Conservation (phyloP, 257 asterid species). For the Penstemon barbatus region DNA sequence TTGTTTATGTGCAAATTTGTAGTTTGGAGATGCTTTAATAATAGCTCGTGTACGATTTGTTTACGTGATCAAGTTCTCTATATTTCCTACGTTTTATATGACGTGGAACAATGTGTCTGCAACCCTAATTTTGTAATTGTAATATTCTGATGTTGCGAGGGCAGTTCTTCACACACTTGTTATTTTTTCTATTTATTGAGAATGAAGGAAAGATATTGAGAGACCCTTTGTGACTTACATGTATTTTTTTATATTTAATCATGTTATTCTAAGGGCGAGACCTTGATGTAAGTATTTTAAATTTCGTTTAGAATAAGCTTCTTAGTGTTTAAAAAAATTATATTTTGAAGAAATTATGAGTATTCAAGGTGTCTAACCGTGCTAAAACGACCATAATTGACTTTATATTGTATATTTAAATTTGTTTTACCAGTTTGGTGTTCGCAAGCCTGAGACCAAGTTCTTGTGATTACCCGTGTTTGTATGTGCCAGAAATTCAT, state of each 20-base stretch:
- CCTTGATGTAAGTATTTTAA: not conserved
- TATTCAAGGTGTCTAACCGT: not conserved
- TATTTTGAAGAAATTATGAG: not conserved
- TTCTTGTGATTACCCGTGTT: not conserved
- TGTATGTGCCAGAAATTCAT: not conserved
- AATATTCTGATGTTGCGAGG: conserved; percentile 9
- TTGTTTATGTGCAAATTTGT: not conserved
- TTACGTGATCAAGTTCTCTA: not conserved
- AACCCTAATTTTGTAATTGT: conserved; percentile 19
- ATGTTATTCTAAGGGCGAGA: too few species aligned
- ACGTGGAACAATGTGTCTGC: not conserved
- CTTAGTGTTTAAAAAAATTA: not conserved
- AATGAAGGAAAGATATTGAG: not conserved
- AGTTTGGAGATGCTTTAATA: not conserved
- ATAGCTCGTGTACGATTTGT: not conserved
- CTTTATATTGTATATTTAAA: not conserved
- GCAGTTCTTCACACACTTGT: not conserved
- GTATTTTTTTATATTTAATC: not conserved
- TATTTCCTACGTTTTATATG: not conserved
- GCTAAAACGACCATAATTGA: not conserved
- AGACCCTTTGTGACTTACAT: not conserved
- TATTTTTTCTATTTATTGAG: not conserved
- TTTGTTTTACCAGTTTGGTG: conserved; percentile 14
- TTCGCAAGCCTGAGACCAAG: not conserved
- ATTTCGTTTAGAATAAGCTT: not conserved